phyloP scores from a whole-genome alignment of 106 monocot genomes.

The Allium fistulosum region DNA sequence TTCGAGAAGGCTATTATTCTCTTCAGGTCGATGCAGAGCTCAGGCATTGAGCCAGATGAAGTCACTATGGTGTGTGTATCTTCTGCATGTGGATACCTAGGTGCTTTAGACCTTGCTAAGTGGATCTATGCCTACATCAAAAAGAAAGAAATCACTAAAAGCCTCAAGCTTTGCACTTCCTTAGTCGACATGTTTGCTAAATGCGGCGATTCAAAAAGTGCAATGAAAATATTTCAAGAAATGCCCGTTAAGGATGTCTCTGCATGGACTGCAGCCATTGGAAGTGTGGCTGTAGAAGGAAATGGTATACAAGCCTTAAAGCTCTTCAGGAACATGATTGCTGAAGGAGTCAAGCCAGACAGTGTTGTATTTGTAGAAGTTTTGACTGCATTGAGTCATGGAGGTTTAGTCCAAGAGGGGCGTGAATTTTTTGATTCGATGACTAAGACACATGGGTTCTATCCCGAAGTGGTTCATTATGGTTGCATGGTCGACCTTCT shows the following conservation, averaged over 20 bases:
- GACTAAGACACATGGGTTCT: conserved; percentile 25
- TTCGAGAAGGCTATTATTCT: conserved; percentile 24
- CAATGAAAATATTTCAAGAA: conserved; percentile 43
- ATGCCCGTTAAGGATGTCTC: conserved; percentile 45
- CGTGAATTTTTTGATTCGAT: conserved; percentile 38
- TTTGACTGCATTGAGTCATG: conserved; percentile 59
- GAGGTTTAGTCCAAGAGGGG: conserved; percentile 49
- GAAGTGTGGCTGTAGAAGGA: conserved; percentile 59
- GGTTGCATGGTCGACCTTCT: conserved; percentile 62
- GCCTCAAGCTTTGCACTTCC: conserved; percentile 55
- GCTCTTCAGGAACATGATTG: conserved; percentile 53
- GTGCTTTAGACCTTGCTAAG: conserved; percentile 26
- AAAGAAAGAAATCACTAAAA: conserved; percentile 18
- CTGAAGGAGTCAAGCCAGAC: conserved; percentile 30
- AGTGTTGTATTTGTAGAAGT: conserved; percentile 48
- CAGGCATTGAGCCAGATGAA: conserved; percentile 13
- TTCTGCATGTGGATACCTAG: conserved; percentile 27
- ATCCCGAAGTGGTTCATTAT: conserved; percentile 41
- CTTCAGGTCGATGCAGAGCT: conserved; percentile 19
- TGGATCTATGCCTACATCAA: conserved; percentile 16
- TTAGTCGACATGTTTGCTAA: conserved; percentile 78
- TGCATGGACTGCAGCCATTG: conserved; percentile 82
- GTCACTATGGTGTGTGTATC: conserved; percentile 18
- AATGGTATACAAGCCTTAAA: conserved; percentile 35
- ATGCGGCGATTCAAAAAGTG: conserved; percentile 45